Evolutionary conservation across 2,329 filamentous ascomycete species (phyloP).

Genomic region (Phialemoniopsis sp.): DNA sequence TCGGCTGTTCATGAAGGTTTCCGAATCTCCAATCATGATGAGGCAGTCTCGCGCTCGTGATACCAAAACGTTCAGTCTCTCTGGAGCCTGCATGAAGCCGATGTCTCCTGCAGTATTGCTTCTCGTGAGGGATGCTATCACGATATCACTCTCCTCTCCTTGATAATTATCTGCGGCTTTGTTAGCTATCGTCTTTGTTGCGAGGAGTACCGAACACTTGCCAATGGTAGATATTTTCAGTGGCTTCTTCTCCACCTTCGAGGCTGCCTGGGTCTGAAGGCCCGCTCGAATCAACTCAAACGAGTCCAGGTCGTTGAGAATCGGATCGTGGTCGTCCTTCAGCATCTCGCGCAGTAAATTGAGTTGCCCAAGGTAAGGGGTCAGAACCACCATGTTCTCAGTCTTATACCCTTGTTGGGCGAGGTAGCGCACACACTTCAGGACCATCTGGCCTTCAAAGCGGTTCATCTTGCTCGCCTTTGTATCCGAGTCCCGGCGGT

Average conservation of each 20-base stretch:
- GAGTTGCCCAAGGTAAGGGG: constrained; percentile 69
- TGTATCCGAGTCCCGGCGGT: constrained; percentile 43
- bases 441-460: constrained; percentile 63
- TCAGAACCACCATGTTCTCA: constrained; percentile 62
- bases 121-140: constrained; percentile 63
- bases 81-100: constrained; percentile 63
- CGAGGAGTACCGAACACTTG: constrained; percentile 27
- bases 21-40: constrained; percentile 66
- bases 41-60: constrained; percentile 62
- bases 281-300: constrained; percentile 60
- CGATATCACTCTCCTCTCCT: constrained; percentile 71
- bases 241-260: constrained; percentile 43
- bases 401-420: constrained; percentile 68
- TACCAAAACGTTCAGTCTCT: constrained; percentile 67
- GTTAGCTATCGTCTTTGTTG: constrained; percentile 3
- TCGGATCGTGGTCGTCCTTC: constrained; percentile 53
- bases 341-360: constrained; percentile 50
- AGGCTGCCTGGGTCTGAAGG: constrained; percentile 47
- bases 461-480: constrained; percentile 56
- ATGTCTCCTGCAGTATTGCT: constrained; percentile 62
- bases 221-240: constrained; percentile 67
- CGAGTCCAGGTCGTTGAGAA: constrained; percentile 66
- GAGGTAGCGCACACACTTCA: constrained; percentile 62
- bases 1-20: constrained; percentile 58
- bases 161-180: constrained; percentile 65